Conservation (phyloP, 345 rosid species). For the Leavenworthia alabamica region DNA sequence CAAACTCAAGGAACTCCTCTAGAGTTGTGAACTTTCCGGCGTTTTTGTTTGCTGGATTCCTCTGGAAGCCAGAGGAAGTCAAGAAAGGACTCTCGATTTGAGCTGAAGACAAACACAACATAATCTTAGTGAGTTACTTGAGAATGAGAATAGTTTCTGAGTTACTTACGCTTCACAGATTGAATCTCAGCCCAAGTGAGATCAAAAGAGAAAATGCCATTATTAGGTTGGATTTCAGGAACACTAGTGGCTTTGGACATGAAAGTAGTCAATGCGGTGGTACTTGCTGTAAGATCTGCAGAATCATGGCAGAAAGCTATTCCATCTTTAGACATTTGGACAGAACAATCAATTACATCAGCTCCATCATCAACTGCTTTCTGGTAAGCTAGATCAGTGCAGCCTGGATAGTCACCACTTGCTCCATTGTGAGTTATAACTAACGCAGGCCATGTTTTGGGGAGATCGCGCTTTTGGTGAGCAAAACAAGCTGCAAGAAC, state of each 20-base stretch:
- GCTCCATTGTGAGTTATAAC: conserved; percentile 82
- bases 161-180: conserved; percentile 55
- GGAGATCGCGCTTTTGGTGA: conserved; percentile 24
- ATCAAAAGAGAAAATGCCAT: conserved; percentile 81
- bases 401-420: conserved; percentile 71
- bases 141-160: not conserved
- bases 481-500: conserved; percentile 60
- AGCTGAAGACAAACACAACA: conserved; percentile 45
- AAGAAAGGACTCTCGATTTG: conserved; percentile 54
- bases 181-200: conserved; percentile 84
- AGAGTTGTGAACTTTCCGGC: conserved; percentile 61
- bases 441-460: conserved; percentile 35
- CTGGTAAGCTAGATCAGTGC: conserved; percentile 80
- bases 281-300: conserved; percentile 48
- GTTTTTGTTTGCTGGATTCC: conserved; percentile 65
- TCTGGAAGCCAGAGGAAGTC: conserved; percentile 18
- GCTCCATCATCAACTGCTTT: conserved; percentile 75
- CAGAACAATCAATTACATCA: conserved; percentile 68
- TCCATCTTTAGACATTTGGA: conserved; percentile 85
- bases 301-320: conserved; percentile 67
- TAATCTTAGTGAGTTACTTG: not conserved
- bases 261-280: conserved; percentile 54
- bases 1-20: conserved; percentile 55
- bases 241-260: conserved; percentile 41
- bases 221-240: conserved; percentile 57